A percentile compares a stretch with the other conserved stretches of the same genome.
phyloP scores from a whole-genome alignment of 1,139 yeast genomes.

The Zygosaccharomyces pseudobailii region DNA sequence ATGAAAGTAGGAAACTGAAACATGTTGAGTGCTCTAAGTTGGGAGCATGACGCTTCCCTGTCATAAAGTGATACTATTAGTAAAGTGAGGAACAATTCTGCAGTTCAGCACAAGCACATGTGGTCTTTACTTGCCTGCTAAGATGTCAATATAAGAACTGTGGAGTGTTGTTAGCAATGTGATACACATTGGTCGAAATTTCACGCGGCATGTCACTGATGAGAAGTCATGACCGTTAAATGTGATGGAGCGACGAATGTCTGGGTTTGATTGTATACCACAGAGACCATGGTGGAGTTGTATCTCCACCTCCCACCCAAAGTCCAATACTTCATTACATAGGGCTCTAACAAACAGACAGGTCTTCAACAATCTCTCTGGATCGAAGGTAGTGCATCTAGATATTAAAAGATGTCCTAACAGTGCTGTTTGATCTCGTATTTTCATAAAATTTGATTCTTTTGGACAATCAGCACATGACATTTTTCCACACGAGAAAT shows the following conservation, averaged over 20 bases:
- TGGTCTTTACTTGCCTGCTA: constrained; percentile 13
- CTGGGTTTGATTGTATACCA: not conserved
- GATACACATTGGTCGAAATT: constrained; percentile 50
- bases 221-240: constrained; percentile 26
- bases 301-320: not conserved
- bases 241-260: constrained; percentile 12
- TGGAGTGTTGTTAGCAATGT: constrained; percentile 19
- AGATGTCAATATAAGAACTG: constrained; percentile 16
- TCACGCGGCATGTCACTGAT: constrained; percentile 52
- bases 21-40: constrained; percentile 20
- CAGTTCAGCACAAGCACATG: constrained; percentile 19
- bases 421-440: not conserved
- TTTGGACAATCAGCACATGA: not conserved
- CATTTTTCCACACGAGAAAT: not conserved
- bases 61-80: constrained; percentile 15
- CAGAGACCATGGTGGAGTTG: not conserved
- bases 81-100: constrained; percentile 20
- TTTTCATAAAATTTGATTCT: not conserved
- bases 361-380: not conserved
- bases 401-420: not conserved
- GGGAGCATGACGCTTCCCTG: constrained; percentile 27
- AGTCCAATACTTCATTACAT: not conserved
- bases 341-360: not conserved
- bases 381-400: not conserved
- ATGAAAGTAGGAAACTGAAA: constrained; percentile 16